A percentile compares a stretch with the other conserved stretches of the same genome.
These are phyloP conservation scores for Coniosporium tulheliwenetii DNA, from an alignment of 2,329 filamentous ascomycete genomes.

Conservation along the genomic window DNA sequence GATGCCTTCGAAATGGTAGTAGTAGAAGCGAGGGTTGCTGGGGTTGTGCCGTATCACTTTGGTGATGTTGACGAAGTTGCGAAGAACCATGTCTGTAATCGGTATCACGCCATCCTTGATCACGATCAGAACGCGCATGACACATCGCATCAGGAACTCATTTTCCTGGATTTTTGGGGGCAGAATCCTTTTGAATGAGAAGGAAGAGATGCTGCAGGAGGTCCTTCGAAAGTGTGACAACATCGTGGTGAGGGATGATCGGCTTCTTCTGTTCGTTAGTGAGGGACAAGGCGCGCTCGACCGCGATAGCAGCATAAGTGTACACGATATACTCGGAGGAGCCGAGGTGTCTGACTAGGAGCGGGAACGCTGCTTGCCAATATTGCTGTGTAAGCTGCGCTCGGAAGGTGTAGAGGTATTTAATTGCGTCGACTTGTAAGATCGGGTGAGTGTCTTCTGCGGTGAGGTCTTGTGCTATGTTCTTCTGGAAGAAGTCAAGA, in stretches of 20 bases:
- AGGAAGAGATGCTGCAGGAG: slow-evolving; percentile 81
- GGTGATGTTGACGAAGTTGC: slow-evolving; percentile 76
- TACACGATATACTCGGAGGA: slow-evolving; percentile 93
- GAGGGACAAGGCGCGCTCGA: slow-evolving; percentile 84
- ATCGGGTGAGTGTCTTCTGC: slow-evolving; percentile 62
- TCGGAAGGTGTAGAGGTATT: slow-evolving; percentile 93
- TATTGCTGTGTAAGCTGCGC: slow-evolving; percentile 85
- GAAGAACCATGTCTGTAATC: slow-evolving; percentile 63
- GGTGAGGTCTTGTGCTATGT: slow-evolving; percentile 80
- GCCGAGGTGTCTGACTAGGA: slow-evolving; percentile 79
- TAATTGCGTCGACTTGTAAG: slow-evolving; percentile 93
- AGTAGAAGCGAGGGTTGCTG: slow-evolving; percentile 95
- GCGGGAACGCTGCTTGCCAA: slow-evolving; percentile 78
- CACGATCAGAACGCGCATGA: slow-evolving; percentile 93
- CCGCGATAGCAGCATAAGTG: slow-evolving; percentile 89
- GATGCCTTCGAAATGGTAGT: slow-evolving; percentile 92
- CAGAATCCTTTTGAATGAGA: slow-evolving; percentile 70
- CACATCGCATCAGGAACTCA: slow-evolving; percentile 95
- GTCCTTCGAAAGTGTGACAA: slow-evolving; percentile 70
- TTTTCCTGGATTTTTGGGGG: slow-evolving; percentile 93
- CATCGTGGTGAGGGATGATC: slow-evolving; percentile 64
- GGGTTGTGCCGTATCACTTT: slow-evolving; percentile 87
- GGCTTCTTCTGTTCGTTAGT: slow-evolving; percentile 59
- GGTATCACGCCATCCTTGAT: slow-evolving; percentile 67
- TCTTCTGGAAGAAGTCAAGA: slow-evolving; percentile 84